These are phyloP conservation scores for Dentipellis fragilis DNA, from an alignment of 768 basidiomycete genomes.

Conservation along the genomic window DNA sequence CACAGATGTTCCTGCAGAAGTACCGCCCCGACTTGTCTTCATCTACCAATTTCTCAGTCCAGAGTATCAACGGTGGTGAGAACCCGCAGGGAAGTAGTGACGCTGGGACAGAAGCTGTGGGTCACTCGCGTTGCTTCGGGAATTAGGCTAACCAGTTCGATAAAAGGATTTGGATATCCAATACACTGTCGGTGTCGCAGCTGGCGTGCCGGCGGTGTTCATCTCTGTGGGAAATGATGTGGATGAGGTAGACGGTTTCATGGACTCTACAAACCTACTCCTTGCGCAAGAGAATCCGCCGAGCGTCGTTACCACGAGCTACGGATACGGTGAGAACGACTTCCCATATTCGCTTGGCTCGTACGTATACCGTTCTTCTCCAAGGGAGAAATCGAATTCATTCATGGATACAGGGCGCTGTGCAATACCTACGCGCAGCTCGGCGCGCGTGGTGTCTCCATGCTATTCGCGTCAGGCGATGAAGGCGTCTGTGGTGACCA, in stretches of 20 bases:
- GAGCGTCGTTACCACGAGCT: conserved; percentile 13
- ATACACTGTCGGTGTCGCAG: conserved; percentile 25
- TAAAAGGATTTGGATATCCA: conserved; percentile 25
- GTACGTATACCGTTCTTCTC: background rate
- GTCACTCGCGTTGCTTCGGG: background rate
- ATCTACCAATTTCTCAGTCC: conserved; percentile 8
- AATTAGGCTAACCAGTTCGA: background rate
- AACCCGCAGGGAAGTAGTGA: conserved; percentile 9
- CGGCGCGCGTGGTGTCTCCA: conserved; percentile 25
- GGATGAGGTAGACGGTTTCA: conserved; percentile 5
- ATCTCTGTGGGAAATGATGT: conserved; percentile 16
- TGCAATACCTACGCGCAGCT: conserved; percentile 28
- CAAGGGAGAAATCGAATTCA: background rate
- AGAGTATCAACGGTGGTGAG: conserved; percentile 15
- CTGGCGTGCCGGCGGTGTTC: conserved; percentile 16
- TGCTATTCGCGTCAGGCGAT: conserved; percentile 14
- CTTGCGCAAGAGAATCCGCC: conserved; percentile 10
- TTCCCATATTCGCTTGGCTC: background rate
- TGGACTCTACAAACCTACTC: conserved; percentile 9
- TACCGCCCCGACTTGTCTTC: background rate
- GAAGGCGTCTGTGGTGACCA: conserved; percentile 13
- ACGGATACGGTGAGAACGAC: conserved; percentile 12
- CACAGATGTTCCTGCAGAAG: background rate
- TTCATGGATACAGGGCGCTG: conserved; percentile 15
- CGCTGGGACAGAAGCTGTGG: background rate